Evolutionary conservation across 306 rosid species (phyloP), one percentile per base, ranked within the genome.

Genomic region (Lupinus albus): DNA sequence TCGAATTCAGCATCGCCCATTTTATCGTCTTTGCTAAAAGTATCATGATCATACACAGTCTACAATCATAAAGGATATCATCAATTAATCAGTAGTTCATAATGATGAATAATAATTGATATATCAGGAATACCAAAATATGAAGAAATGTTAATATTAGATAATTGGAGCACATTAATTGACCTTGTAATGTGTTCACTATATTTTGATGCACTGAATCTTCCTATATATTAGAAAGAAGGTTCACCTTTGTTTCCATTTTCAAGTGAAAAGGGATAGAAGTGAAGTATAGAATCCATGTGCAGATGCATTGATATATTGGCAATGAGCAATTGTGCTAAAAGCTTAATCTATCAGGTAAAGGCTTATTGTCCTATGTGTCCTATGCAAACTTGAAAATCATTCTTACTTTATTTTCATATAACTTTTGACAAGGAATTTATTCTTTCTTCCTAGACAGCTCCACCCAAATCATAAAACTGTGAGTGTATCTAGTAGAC

Each of bases 41-140:
- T 90, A 81, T 93, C 99, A 56, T 90, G 94, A 63, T 93, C 99
- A 74, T 73, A 93, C 25, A 90, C 97, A 6, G 89, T 90, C 99
- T 93, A 78, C 70, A 81, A 55, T 57, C 60, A 9, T 36, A 78
- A 33, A 56, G 15, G 48, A 30, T 30, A 30, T 30, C 38, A 64
- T 32, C 66, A 58, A 47, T 7, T 35, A 51, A 28, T 56, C 61
- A 20, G 18, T 1, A 54, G 21, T 36, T 15, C 16, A 54, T 45
- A 45, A 12, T 3, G 17, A 35, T 47, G 52, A 36, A 59, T n/a
- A 41, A 46, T 28, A 60, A 58, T 8, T 39, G 33, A 60, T 9
- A 16, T 11, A 32, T 54, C 33, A 28, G 18, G 39, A 50, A n/a
- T 61, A 38, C 33, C 45, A 35, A 11, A 1, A 41, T 0, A 60